Evolutionary conservation across 1,284 basidiomycete genomes (phyloP).

Genomic region (Trichosporon coremiiforme): DNA sequence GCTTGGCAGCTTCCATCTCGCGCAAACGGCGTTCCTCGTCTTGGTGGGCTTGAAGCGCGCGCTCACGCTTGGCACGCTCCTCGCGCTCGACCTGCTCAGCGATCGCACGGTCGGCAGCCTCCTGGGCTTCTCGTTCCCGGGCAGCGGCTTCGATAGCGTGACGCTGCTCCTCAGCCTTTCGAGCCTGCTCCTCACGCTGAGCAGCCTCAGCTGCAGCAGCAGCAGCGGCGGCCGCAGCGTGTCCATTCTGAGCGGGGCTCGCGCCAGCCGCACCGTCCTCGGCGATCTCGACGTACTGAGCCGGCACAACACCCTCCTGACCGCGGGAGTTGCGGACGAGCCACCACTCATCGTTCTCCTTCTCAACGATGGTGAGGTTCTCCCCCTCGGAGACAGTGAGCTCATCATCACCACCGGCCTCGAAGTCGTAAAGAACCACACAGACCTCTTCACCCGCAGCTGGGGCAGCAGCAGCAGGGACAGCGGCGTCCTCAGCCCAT

Average conservation of each 20-base stretch:
- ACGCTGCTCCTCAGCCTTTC: constrained; percentile 54
- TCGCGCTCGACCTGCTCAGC: constrained; percentile 54
- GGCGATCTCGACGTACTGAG: constrained; percentile 85
- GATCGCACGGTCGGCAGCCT: constrained; percentile 59
- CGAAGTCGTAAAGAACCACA: constrained; percentile 87
- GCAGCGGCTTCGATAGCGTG: constrained; percentile 50
- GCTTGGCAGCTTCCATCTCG: constrained; percentile 50
- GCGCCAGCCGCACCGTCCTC: constrained; percentile 26
- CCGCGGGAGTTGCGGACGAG: constrained; percentile 80
- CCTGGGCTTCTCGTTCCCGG: constrained; percentile 54
- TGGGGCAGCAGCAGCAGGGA: constrained; percentile 7
- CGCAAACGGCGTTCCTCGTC: constrained; percentile 51
- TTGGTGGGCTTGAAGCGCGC: constrained; percentile 40
- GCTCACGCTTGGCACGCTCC: constrained; percentile 48
- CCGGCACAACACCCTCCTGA: constrained; percentile 90
- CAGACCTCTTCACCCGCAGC: constrained; percentile 60
- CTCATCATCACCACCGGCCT: constrained; percentile 93
- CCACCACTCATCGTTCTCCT: constrained; percentile 95
- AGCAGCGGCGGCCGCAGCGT: constrained; percentile 55
- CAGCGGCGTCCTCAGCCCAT: constrained; percentile 41
- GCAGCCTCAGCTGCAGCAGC: constrained; percentile 58
- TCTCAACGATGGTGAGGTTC: constrained; percentile 74
- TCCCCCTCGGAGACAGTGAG: constrained; percentile 86
- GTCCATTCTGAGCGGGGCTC: constrained; percentile 23
- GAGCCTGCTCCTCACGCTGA: constrained; percentile 60